Base-by-base conservation (phyloP, 495 filamentous ascomycete species). In the Trichoderma parareesei region DNA sequence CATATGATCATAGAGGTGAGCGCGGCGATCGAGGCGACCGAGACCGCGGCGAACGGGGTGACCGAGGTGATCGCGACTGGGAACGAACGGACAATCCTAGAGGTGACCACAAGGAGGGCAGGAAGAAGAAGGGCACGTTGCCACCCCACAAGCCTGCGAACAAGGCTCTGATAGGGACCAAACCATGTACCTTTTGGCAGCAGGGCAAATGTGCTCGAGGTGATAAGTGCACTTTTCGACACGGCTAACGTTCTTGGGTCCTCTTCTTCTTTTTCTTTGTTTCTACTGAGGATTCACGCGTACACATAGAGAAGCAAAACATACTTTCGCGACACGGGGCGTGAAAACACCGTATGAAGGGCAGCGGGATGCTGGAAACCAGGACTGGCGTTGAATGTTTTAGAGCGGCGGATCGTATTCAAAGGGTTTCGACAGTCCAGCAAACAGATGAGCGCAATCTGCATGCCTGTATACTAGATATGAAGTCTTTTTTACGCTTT, bases 131-230 rank as follows among this genome's bases (percentile, higher is more conserved):
- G 46, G 64, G 4, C 66, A 71, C 38, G 61, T 71, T 9, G 69
- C 71, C 13, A 69, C 75, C 11, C 14, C 77, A 78, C 14, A 72
- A 79, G 61, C 73, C 70, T 37, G 74, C 72, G 0, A 79, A 80
- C 62, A 79, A 80, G 44, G 73, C 71, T 41, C 68, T 79, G 8
- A 79, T 80, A 40, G 78, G 78, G 14, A 84, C 82, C 11, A 82
- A 82, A 70, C 81, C 89, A 16, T 97, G 92, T 75, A 84, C 81
- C 60, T 96, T 91, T 75, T 97, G 82, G 80, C 78, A 82, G 6
- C 82, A 89, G 65, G 91, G 91, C 16, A 87, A 87, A 72, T 97
- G 92, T 75, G 79, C 81, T 18, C 94, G 96, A 74, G 92, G 92
- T 4, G 88, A 89, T 18, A 87, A 88, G 42, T 97, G 92, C 73